phyloP scores from a whole-genome alignment of 164 flowering plant genomes.

The Nelumbo lutea region DNA sequence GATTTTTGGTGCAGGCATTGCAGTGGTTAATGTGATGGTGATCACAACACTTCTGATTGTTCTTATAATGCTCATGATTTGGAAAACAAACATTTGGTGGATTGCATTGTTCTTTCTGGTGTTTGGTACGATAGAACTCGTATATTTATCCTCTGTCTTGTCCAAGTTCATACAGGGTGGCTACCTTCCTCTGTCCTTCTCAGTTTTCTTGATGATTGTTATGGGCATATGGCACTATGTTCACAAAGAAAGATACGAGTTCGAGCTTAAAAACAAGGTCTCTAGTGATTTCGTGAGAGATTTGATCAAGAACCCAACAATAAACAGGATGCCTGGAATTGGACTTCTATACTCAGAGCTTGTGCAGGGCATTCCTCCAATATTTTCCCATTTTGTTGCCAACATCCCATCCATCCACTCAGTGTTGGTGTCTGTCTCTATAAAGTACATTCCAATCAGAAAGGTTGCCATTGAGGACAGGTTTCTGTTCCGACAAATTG shows the following conservation, averaged over 20 bases:
- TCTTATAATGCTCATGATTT: slow-evolving; percentile 61
- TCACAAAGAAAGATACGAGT: slow-evolving; percentile 40
- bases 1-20: slow-evolving; percentile 48
- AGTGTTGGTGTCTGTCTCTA: slow-evolving; percentile 57
- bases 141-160: slow-evolving; percentile 47
- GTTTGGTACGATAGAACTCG: slow-evolving; percentile 24
- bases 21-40: slow-evolving; percentile 62
- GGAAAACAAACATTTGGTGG: slow-evolving; percentile 53
- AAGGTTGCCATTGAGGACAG: slow-evolving; percentile 54
- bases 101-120: slow-evolving; percentile 35
- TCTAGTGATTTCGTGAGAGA: slow-evolving; percentile 37
- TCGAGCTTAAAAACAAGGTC: slow-evolving; percentile 61
- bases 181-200: slow-evolving; percentile 54
- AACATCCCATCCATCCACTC: slow-evolving; percentile 67
- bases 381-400: slow-evolving; percentile 54
- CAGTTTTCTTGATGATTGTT: slow-evolving; percentile 37
- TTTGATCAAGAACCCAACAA: slow-evolving; percentile 27
- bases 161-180: slow-evolving; percentile 64
- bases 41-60: slow-evolving; percentile 56
- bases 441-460: slow-evolving; percentile 60
- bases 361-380: slow-evolving; percentile 76
- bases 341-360: slow-evolving; percentile 71
- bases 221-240: slow-evolving; percentile 75
- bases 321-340: slow-evolving; percentile 55
- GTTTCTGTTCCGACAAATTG: slow-evolving; percentile 54